These are phyloP conservation scores for Fusarium oligoseptatum DNA, from an alignment of 2,329 filamentous ascomycete genomes.

Conservation along the genomic window DNA sequence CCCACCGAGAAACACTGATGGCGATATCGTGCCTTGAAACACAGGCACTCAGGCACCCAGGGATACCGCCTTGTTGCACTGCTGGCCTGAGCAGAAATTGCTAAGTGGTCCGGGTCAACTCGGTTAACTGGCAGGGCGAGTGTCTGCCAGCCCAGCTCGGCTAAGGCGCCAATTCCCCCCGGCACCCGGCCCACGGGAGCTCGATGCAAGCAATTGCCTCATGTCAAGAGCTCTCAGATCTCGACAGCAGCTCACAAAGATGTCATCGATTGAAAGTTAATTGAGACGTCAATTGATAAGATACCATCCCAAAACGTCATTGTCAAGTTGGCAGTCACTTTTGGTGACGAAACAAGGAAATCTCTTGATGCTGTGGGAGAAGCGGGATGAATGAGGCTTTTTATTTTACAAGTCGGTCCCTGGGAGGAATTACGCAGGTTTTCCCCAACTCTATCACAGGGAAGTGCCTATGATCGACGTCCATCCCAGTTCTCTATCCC, in stretches of 20 bases:
- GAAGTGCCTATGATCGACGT: slow-evolving; percentile 50
- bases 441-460: slow-evolving; percentile 54
- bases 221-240: slow-evolving; percentile 33
- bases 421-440: slow-evolving; percentile 50
- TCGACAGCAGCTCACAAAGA: slow-evolving; percentile 15
- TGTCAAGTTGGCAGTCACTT: slow-evolving; percentile 13
- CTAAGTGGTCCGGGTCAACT: slow-evolving; percentile 39
- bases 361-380: slow-evolving; percentile 51
- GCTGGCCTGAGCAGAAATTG: slow-evolving; percentile 21
- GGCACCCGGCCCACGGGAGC: slow-evolving; percentile 49
- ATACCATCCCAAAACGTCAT: slow-evolving; percentile 7
- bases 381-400: slow-evolving; percentile 57
- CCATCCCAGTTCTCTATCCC: slow-evolving; percentile 56
- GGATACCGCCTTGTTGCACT: slow-evolving; percentile 32
- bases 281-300: slow-evolving; percentile 35
- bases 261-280: slow-evolving; percentile 39
- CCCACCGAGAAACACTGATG: slow-evolving; percentile 29
- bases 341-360: slow-evolving; percentile 44
- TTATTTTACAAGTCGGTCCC: slow-evolving; percentile 59
- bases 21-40: slow-evolving; percentile 45
- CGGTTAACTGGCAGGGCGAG: slow-evolving; percentile 46
- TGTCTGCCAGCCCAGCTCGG: slow-evolving; percentile 39
- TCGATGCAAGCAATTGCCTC: slow-evolving; percentile 47
- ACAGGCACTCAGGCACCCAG: slow-evolving; percentile 42
- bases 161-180: slow-evolving; percentile 44